These are phyloP conservation scores for Globisporangium solare DNA, from an alignment of 352 stramenopile species.

Conservation along the genomic window DNA sequence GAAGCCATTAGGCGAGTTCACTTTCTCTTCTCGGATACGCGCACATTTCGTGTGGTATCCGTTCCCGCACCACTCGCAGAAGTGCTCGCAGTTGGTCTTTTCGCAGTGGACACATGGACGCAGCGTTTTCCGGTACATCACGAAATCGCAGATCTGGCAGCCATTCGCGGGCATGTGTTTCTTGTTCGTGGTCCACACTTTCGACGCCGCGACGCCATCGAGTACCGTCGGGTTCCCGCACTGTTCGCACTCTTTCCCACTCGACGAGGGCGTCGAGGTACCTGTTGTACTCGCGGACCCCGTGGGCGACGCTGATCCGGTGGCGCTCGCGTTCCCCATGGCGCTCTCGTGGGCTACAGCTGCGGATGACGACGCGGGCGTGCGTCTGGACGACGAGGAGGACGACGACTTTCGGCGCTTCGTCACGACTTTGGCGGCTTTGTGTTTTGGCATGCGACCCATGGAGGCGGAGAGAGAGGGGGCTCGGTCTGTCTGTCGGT, in stretches of 20 bases:
- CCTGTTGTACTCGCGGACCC: slow-evolving; percentile 13
- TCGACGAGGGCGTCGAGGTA: slow-evolving; percentile 17
- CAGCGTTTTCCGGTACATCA: slow-evolving; percentile 60
- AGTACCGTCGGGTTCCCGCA: slow-evolving; percentile 32
- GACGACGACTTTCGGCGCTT: slow-evolving; percentile 9
- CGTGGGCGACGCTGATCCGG: slow-evolving; percentile 4
- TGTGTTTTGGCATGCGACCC: slow-evolving; percentile 19
- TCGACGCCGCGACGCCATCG: slow-evolving; percentile 30
- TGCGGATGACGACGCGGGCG: no score
- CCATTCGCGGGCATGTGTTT: slow-evolving; percentile 43
- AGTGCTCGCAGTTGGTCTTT: slow-evolving; percentile 60
- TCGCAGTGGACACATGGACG: slow-evolving; percentile 64
- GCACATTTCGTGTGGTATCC: slow-evolving; percentile 78
- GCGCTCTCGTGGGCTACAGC: slow-evolving; percentile 5
- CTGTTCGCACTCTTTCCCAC: slow-evolving; percentile 45
- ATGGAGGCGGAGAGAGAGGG: slow-evolving; percentile 1
- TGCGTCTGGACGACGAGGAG: no score
- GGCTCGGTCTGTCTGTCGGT: neutral
- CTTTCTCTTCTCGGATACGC: slow-evolving; percentile 39
- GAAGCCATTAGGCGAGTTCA: slow-evolving; percentile 51
- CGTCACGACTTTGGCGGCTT: slow-evolving; percentile 14
- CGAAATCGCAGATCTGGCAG: slow-evolving; percentile 83
- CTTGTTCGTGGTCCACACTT: slow-evolving; percentile 34
- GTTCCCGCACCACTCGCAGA: slow-evolving; percentile 83
- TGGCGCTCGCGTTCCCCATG: slow-evolving; percentile 8